Percentiles rank a stretch among this genome's conserved stretches.
Evolutionary conservation across 129 eudicot genomes (phyloP).

Genomic region (Tagetes patula): DNA sequence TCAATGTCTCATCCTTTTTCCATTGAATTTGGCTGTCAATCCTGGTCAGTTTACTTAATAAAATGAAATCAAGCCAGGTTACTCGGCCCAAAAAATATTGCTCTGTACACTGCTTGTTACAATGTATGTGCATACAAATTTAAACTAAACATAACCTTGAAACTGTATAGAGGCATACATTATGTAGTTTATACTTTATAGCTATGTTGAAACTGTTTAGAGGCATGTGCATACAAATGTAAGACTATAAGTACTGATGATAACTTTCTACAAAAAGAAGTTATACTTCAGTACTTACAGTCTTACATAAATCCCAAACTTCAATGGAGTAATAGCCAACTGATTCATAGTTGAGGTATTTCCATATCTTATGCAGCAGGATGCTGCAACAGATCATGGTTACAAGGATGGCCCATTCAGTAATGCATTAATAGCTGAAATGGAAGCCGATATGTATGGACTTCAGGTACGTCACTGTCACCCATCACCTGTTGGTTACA

Average conservation of each 20-base stretch:
- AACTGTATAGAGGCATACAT: neutral
- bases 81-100: neutral
- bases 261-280: conserved; percentile 8
- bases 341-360: conserved; percentile 20
- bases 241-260: no score
- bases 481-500: conserved; percentile 6
- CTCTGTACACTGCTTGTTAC: neutral
- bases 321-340: conserved; percentile 18
- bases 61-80: conserved; percentile 20
- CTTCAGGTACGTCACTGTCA: conserved; percentile 54
- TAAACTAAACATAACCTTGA: conserved; percentile 5
- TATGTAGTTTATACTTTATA: neutral
- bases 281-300: conserved; percentile 3
- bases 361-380: conserved; percentile 52
- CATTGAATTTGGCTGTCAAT: conserved; percentile 17
- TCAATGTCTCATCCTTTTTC: neutral
- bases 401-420: conserved; percentile 45
- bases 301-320: conserved; percentile 16
- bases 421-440: conserved; percentile 84
- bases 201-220: neutral
- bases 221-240: no score
- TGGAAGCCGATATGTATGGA: conserved; percentile 77
- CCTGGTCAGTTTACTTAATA: conserved; percentile 7
- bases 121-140: conserved; percentile 6
- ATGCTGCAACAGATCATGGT: conserved; percentile 39